Conservation (phyloP, 108 stramenopile genomes). For the Tribonema minus region DNA sequence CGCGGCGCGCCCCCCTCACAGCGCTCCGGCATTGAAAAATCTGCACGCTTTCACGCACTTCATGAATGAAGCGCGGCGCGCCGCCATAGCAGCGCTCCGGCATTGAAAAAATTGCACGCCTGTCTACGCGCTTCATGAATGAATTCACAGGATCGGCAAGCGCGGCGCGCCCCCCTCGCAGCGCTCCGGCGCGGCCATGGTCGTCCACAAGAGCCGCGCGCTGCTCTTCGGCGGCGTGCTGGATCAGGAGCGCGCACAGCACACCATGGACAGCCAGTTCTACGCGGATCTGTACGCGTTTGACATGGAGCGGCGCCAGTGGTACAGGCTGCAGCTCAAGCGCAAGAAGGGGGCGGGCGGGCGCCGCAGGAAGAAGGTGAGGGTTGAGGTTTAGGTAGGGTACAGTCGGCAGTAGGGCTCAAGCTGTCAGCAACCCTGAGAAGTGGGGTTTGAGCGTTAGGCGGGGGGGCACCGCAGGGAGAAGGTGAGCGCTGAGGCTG, state of each 20-base stretch:
- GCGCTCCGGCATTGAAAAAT: too few relatives aligned
- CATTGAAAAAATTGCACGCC: too few relatives aligned
- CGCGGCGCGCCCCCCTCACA: slow-evolving; percentile 54
- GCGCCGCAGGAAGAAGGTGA: slow-evolving; percentile 1
- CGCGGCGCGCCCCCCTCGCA: slow-evolving; percentile 54
- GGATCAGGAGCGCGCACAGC: slow-evolving; percentile 50
- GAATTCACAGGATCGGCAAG: slow-evolving; percentile 47
- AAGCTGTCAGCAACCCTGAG: too few relatives aligned
- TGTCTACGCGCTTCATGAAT: not conserved
- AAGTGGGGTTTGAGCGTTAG: not conserved
- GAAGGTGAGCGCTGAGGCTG: too few relatives aligned
- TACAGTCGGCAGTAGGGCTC: too few relatives aligned
- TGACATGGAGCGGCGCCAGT: slow-evolving; percentile 55
- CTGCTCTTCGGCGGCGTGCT: slow-evolving; percentile 57
- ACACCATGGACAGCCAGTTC: slow-evolving; percentile 46
- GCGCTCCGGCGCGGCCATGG: slow-evolving; percentile 49
- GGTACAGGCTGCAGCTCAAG: slow-evolving; percentile 38
- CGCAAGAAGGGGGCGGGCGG: not conserved
- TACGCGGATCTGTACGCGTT: slow-evolving; percentile 57
- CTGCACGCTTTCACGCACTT: too few relatives aligned
- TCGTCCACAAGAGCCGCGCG: slow-evolving; percentile 56
- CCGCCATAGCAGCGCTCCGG: too few relatives aligned
- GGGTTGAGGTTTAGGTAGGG: too few relatives aligned
- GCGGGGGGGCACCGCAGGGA: too few relatives aligned
- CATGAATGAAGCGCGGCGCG: too few relatives aligned